Base-by-base conservation (phyloP, 345 rosid species). In the Populus davidiana region DNA sequence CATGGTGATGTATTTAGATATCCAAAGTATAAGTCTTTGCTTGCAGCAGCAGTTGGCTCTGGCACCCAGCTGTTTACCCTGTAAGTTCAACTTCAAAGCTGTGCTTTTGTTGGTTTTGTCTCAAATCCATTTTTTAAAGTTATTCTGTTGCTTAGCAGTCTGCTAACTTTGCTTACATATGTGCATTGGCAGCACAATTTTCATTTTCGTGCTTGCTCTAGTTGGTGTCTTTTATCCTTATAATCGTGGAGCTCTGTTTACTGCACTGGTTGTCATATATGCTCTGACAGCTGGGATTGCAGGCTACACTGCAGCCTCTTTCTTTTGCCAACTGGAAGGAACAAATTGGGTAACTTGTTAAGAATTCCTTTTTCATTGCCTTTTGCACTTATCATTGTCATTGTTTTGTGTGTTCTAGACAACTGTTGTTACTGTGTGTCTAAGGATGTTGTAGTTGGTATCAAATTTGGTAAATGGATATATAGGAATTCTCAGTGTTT, bases 211-310 rank as follows among this genome's bases (percentile, higher is more conserved):
- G 85, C 97, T 93, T 52, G 89, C 98, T 3, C 84, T 93, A 68
- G 98, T 93, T 83, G 98, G 98, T 72, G 97, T 92, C 36, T 92
- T 93, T 81, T 93, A 92, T 84, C 98, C 98, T 20, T 93, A 93
- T 85, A 93, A 93, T 76, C 90, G 98, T 4, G 98, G 98, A 78
- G 97, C 98, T 79, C 86, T 93, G 29, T 92, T 93, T 76, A 93
- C 98, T 0, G 98, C 98, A 33, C 81, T 93, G 80, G 98, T 93
- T 54, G 91, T 93, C 79, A 89, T 93, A 67, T 92, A 92, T 62
- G 98, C 95, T 17, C 97, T 93, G 5, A 93, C 97, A 29, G 92
- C 98, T 49, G 98, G 98, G 33, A 92, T 92, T 64, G 98, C 97
- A 0, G 98, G 98, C 73, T 93, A 92, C 71, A 85, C 87, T 39